Evolutionary conservation across 2,329 filamentous ascomycete species (phyloP).

Genomic region (Eutypella sp.): DNA sequence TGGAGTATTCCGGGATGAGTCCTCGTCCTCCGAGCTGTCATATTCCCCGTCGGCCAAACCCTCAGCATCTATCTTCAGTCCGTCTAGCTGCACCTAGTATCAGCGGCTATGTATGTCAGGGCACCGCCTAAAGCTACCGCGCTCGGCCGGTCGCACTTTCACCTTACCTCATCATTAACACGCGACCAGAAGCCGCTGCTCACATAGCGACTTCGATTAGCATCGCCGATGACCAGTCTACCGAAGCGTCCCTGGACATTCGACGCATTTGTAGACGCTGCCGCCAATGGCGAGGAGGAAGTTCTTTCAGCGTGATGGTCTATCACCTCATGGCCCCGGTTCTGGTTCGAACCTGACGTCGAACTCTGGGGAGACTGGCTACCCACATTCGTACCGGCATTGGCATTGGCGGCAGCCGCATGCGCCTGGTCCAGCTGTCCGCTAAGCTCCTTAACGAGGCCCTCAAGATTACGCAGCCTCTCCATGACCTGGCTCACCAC

Average conservation of each 20-base stretch:
- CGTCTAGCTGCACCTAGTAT: slow-evolving; percentile 41
- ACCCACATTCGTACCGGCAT: not conserved
- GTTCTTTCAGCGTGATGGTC: too few relatives aligned
- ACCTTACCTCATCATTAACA: slow-evolving; percentile 48
- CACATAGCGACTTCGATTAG: slow-evolving; percentile 40
- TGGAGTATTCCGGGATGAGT: slow-evolving; percentile 21
- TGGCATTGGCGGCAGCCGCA: slow-evolving; percentile 19
- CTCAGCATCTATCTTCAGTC: slow-evolving; percentile 35
- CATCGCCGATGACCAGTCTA: slow-evolving; percentile 41
- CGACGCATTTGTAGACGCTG: slow-evolving; percentile 3
- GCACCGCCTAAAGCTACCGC: too few relatives aligned
- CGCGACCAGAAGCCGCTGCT: slow-evolving; percentile 51
- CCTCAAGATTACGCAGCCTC: slow-evolving; percentile 44
- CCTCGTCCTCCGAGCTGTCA: slow-evolving; percentile 35
- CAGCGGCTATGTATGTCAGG: too few relatives aligned
- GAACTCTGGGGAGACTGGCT: slow-evolving; percentile 22
- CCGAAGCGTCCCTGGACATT: slow-evolving; percentile 39
- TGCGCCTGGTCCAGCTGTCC: slow-evolving; percentile 41
- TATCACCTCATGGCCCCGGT: too few relatives aligned
- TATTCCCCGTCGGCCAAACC: slow-evolving; percentile 28
- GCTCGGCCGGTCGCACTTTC: not conserved
- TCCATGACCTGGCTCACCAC: slow-evolving; percentile 41
- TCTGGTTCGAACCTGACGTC: too few relatives aligned
- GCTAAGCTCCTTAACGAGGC: slow-evolving; percentile 45
- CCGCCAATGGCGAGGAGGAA: too few relatives aligned